These are phyloP conservation scores for Colletotrichum echinochloae DNA, from an alignment of 2,329 filamentous ascomycete species.

Conservation along the genomic window DNA sequence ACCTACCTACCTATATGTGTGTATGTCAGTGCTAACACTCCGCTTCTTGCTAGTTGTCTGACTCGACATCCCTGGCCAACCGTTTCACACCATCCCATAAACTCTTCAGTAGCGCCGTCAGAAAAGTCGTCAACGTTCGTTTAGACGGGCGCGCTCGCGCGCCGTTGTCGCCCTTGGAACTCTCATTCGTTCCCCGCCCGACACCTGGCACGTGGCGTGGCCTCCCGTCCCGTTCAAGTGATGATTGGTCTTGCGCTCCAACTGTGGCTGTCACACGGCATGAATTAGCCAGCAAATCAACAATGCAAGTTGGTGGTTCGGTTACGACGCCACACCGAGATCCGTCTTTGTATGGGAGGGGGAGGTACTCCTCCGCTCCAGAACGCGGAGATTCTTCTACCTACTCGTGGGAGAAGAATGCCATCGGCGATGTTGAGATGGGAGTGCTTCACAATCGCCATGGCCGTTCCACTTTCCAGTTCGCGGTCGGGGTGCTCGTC, in stretches of 20 bases:
- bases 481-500: not conserved
- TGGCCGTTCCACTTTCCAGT: slow-evolving; percentile 8
- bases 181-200: slow-evolving; percentile 19
- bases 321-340: slow-evolving; percentile 16
- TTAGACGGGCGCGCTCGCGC: slow-evolving; percentile 13
- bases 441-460: slow-evolving; percentile 6
- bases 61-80: slow-evolving; percentile 15
- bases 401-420: not conserved
- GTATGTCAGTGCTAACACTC: slow-evolving; percentile 6
- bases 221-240: slow-evolving; percentile 2
- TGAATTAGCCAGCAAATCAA: not conserved
- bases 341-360: not conserved
- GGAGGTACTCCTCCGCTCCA: not conserved
- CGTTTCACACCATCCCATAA: slow-evolving; percentile 22
- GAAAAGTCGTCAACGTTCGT: slow-evolving; percentile 25
- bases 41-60: not conserved
- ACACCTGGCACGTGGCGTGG: slow-evolving; percentile 31
- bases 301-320: not conserved
- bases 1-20: no score
- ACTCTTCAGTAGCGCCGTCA: slow-evolving; percentile 20
- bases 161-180: slow-evolving; percentile 23
- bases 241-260: not conserved
- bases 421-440: not conserved
- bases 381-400: not conserved
- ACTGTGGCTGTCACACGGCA: not conserved